Conservation (phyloP, 192 early-diverging fungal species). For the Linnemannia schmuckeri region DNA sequence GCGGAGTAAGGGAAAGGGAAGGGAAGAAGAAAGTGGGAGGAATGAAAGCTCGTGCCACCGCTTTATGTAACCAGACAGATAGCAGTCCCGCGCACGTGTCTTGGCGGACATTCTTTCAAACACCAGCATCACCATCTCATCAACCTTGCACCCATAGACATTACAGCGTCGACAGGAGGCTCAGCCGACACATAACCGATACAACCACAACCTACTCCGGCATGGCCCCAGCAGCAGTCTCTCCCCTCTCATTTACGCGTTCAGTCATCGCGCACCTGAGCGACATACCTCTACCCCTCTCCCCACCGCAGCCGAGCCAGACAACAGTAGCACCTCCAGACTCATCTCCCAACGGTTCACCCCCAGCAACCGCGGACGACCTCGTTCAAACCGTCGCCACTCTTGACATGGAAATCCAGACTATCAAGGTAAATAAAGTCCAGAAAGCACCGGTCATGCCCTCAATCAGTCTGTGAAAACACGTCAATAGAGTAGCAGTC, state of each 20-base stretch:
- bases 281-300: background rate
- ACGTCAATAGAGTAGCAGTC: too few species aligned
- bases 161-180: too few species aligned
- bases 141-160: background rate
- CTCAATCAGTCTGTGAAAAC: too few species aligned
- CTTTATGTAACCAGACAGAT: too few species aligned
- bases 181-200: too few species aligned
- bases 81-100: too few species aligned
- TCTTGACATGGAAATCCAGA: conserved; percentile 42
- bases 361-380: conserved; percentile 24
- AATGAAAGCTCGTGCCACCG: too few species aligned
- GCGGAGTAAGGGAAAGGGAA: background rate
- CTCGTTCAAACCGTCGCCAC: conserved; percentile 10
- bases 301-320: background rate
- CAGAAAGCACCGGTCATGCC: too few species aligned
- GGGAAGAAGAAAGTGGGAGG: background rate
- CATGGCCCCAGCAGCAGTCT: conserved; percentile 35
- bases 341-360: background rate
- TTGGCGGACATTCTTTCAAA: too few species aligned
- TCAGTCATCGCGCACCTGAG: conserved; percentile 20
- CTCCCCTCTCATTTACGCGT: conserved; percentile 33
- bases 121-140: too few species aligned
- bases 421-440: conserved; percentile 19
- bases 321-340: background rate
- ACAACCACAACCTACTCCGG: background rate